Percentiles rank a stretch among this genome's conserved stretches.
phyloP scores from a whole-genome alignment of 1,284 basidiomycete genomes.

The Wolfiporia cocos region DNA sequence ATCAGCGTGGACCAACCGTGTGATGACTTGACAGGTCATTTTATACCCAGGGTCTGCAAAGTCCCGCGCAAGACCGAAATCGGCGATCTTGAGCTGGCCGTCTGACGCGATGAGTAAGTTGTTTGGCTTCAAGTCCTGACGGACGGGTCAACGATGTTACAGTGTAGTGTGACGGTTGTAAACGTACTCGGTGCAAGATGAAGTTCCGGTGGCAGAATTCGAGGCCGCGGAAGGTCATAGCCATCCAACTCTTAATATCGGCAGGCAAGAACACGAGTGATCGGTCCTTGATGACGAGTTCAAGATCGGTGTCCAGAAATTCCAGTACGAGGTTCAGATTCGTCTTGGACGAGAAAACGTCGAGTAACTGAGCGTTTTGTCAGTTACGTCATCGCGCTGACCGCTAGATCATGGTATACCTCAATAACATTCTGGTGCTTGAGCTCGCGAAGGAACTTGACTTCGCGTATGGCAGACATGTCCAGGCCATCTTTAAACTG shows the following conservation, averaged over 20 bases:
- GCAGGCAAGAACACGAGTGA: constrained; percentile 88
- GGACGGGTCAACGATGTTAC: neutral
- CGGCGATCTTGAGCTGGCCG: constrained; percentile 94
- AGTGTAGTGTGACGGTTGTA: neutral
- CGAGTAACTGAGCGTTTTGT: constrained; percentile 63
- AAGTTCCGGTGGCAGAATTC: constrained; percentile 97
- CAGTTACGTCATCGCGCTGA: neutral
- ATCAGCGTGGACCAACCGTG: constrained; percentile 48
- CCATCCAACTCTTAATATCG: constrained; percentile 99
- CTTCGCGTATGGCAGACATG: constrained; percentile 98
- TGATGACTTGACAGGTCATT: constrained; percentile 99
- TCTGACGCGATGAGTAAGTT: constrained; percentile 92
- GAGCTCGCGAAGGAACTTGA: constrained; percentile 93
- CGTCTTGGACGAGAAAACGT: constrained; percentile 95
- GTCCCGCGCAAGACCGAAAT: constrained; percentile 98
- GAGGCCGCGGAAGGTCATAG: constrained; percentile 93
- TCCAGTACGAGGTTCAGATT: constrained; percentile 98
- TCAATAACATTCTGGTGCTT: constrained; percentile 95
- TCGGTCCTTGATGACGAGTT: constrained; percentile 94
- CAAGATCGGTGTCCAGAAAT: constrained; percentile 95
- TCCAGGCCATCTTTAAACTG: constrained; percentile 98
- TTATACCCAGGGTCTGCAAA: constrained; percentile 89
- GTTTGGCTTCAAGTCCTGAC: constrained; percentile 95
- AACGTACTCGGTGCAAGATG: constrained; percentile 83
- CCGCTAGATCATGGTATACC: constrained; percentile 33